Conservation (phyloP, 106 monocot genomes). For the Vanilla planifolia region DNA sequence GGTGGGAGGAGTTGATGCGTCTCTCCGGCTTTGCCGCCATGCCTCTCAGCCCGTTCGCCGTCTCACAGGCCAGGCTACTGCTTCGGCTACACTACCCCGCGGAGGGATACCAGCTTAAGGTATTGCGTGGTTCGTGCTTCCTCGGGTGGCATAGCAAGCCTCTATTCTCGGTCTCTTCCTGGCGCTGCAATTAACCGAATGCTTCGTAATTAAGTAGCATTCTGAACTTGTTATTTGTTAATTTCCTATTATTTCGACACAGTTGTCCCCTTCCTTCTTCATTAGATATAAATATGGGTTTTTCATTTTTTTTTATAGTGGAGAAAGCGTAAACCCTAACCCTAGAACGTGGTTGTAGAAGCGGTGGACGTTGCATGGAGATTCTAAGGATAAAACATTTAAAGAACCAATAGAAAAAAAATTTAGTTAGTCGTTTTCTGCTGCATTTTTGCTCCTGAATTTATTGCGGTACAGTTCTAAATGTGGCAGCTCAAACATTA, state of each 20-base stretch:
- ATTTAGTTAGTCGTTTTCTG: too few species aligned
- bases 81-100: slow-evolving; percentile 86
- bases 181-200: slow-evolving; percentile 34
- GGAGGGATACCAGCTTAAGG: slow-evolving; percentile 74
- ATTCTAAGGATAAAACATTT: slow-evolving; percentile 19
- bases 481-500: too few species aligned
- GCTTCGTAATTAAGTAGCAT: background rate
- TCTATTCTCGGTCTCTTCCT: slow-evolving; percentile 97
- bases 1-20: slow-evolving; percentile 59
- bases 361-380: slow-evolving; percentile 54
- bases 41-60: slow-evolving; percentile 52
- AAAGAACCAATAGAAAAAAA: too few species aligned
- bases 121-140: slow-evolving; percentile 56
- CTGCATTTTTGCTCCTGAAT: too few species aligned
- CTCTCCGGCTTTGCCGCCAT: slow-evolving; percentile 29
- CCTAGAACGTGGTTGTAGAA: background rate
- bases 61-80: slow-evolving; percentile 77
- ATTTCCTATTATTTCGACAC: too few species aligned
- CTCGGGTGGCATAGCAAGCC: slow-evolving; percentile 80
- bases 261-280: too few species aligned
- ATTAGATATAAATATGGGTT: too few species aligned
- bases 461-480: too few species aligned
- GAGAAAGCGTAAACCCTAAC: slow-evolving; percentile 40
- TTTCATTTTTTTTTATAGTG: background rate
- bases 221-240: too few species aligned